Conservation (phyloP, 495 filamentous ascomycete species). For the Poronia punctata region DNA sequence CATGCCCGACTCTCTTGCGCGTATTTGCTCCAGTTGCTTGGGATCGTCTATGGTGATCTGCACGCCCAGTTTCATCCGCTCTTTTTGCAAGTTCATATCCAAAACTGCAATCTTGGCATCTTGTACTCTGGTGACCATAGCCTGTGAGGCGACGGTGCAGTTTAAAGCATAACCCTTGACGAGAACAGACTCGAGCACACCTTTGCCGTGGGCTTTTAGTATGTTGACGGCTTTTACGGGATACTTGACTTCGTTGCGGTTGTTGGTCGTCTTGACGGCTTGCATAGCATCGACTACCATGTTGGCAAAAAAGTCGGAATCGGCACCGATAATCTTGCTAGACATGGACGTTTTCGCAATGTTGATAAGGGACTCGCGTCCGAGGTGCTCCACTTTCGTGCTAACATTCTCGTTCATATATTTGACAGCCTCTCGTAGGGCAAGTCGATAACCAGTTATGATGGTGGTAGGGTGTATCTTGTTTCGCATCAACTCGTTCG, state of each 20-base stretch:
- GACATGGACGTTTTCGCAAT: slow-evolving; percentile 99
- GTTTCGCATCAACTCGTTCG: slow-evolving; percentile 98
- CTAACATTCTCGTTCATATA: slow-evolving; percentile 99
- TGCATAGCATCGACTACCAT: slow-evolving; percentile 96
- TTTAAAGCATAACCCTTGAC: slow-evolving; percentile 97
- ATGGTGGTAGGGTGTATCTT: slow-evolving; percentile 99
- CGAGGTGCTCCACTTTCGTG: slow-evolving; percentile 86
- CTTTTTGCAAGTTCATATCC: slow-evolving; percentile 98
- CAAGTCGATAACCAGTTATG: slow-evolving; percentile 95
- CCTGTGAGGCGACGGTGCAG: slow-evolving; percentile 97
- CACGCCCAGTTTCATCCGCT: slow-evolving; percentile 97
- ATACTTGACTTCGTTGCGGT: slow-evolving; percentile 86
- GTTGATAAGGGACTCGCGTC: slow-evolving; percentile 81
- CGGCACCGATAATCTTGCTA: slow-evolving; percentile 94
- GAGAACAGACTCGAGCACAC: slow-evolving; percentile 77
- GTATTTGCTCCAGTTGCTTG: slow-evolving; percentile 92
- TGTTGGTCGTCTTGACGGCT: slow-evolving; percentile 87
- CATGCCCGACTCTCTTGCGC: slow-evolving; percentile 84
- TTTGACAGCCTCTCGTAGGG: slow-evolving; percentile 90
- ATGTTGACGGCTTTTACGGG: slow-evolving; percentile 99
- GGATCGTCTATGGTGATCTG: slow-evolving; percentile 98
- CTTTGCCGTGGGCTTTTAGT: slow-evolving; percentile 96
- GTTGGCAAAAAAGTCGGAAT: slow-evolving; percentile 95
- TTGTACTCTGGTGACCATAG: slow-evolving; percentile 87
- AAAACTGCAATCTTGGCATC: slow-evolving; percentile 96